phyloP scores from a whole-genome alignment of 225 moss, liverwort and hornwort genomes.

The Physcomitrellopsis africana region DNA sequence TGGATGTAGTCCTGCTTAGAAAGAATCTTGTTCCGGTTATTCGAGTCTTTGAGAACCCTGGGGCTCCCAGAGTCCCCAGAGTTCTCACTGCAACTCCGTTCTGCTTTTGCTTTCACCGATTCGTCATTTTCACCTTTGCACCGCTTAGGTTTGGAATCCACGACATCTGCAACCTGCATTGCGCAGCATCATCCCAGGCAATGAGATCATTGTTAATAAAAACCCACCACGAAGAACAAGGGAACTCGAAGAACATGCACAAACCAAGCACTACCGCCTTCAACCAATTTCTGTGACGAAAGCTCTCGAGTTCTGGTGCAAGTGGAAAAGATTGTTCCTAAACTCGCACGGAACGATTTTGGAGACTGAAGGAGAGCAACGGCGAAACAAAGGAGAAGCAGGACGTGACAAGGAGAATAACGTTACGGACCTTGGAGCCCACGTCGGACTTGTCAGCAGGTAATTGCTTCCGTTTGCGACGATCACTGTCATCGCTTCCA shows the following conservation, averaged over 20 bases:
- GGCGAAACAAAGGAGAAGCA: neutral
- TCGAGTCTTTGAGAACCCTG: too few relatives aligned
- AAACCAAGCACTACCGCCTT: neutral
- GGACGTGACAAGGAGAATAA: neutral
- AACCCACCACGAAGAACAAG: neutral
- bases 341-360: neutral
- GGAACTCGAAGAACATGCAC: neutral
- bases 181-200: neutral
- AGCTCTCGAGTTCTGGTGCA: too few relatives aligned
- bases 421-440: slow-evolving; percentile 38
- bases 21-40: slow-evolving; percentile 31
- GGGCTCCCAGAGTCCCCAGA: slow-evolving; percentile 49
- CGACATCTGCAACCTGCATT: slow-evolving; percentile 46
- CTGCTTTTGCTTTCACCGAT: slow-evolving; percentile 46
- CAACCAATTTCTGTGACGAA: neutral
- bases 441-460: slow-evolving; percentile 35
- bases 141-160: slow-evolving; percentile 54
- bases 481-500: slow-evolving; percentile 48
- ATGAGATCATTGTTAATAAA: neutral
- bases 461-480: slow-evolving; percentile 46
- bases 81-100: slow-evolving; percentile 56
- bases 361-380: neutral
- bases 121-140: slow-evolving; percentile 44
- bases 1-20: slow-evolving; percentile 68
- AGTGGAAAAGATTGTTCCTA: neutral